Conservation (phyloP, 2,329 filamentous ascomycete genomes). For the Pyricularia pennisetigena region DNA sequence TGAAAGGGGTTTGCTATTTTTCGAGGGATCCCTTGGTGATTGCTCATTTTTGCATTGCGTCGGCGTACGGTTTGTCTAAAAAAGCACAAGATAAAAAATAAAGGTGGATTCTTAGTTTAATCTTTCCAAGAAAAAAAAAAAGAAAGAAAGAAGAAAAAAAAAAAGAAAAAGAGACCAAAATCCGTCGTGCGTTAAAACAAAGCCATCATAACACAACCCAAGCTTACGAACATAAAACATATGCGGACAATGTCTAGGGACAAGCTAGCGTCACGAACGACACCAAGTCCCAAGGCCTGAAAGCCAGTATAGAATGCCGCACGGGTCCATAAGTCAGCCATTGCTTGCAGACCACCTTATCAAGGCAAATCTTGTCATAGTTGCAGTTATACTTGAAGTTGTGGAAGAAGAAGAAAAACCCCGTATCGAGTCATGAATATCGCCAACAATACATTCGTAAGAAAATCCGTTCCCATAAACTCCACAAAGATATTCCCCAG, state of each 20-base stretch:
- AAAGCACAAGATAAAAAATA: neutral
- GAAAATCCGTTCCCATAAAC: neutral
- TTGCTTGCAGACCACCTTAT: neutral
- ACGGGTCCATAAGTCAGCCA: neutral
- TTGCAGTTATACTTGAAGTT: neutral
- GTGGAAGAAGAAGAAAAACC: neutral
- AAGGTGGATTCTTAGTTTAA: neutral
- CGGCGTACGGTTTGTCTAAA: neutral
- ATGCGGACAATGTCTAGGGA: neutral
- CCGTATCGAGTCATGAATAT: neutral
- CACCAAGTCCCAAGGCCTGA: neutral
- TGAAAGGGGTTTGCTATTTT: neutral
- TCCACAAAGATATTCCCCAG: neutral
- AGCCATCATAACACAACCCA: neutral
- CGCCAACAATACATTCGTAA: neutral
- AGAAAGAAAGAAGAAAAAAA: too few species aligned
- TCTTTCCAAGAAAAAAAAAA: neutral
- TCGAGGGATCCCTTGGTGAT: neutral
- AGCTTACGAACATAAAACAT: neutral
- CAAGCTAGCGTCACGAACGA: neutral
- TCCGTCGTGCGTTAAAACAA: neutral
- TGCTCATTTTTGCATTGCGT: neutral
- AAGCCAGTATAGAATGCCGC: too few species aligned
- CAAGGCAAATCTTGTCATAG: neutral
- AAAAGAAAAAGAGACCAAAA: too few species aligned